Conservation (phyloP, 2,329 filamentous ascomycete species). For the Paramyrothecium sp. region DNA sequence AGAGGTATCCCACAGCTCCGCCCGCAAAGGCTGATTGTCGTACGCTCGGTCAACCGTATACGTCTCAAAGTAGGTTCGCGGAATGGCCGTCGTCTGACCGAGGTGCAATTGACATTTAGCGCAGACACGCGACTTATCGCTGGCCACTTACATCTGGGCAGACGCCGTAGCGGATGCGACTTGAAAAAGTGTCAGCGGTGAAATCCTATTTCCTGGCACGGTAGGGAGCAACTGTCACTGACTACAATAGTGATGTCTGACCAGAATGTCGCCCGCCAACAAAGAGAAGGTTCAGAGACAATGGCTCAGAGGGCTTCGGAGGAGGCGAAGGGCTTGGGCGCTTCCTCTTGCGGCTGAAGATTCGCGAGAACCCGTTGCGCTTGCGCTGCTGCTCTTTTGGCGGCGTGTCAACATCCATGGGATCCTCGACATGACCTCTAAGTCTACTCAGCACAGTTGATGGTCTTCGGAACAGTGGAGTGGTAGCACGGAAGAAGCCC, state of each 20-base stretch:
- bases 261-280: conserved; percentile 28
- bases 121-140: accelerated
- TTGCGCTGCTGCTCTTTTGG: conserved; percentile 6
- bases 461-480: conserved; percentile 20
- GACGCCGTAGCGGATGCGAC: conserved; percentile 33
- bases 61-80: conserved; percentile 31
- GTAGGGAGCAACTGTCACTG: background rate
- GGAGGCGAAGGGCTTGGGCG: conserved; percentile 11
- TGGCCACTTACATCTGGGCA: conserved; percentile 32
- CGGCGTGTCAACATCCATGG: background rate
- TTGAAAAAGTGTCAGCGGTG: conserved; percentile 11
- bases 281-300: conserved; percentile 33
- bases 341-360: conserved; percentile 26
- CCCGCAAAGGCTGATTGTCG: conserved; percentile 19
- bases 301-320: conserved; percentile 13
- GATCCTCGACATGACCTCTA: background rate
- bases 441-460: conserved; percentile 10
- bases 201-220: too few species aligned
- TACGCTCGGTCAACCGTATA: conserved; percentile 26
- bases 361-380: conserved; percentile 14
- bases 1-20: conserved; percentile 40
- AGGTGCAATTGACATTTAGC: background rate
- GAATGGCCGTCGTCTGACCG: conserved; percentile 28
- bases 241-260: conserved; percentile 38
- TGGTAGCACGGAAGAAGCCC: conserved; percentile 22